A percentile compares a stretch with the other conserved stretches of the same genome.
Conservation (phyloP, 2,329 filamentous ascomycete genomes). For the Fusarium marasasianum region DNA sequence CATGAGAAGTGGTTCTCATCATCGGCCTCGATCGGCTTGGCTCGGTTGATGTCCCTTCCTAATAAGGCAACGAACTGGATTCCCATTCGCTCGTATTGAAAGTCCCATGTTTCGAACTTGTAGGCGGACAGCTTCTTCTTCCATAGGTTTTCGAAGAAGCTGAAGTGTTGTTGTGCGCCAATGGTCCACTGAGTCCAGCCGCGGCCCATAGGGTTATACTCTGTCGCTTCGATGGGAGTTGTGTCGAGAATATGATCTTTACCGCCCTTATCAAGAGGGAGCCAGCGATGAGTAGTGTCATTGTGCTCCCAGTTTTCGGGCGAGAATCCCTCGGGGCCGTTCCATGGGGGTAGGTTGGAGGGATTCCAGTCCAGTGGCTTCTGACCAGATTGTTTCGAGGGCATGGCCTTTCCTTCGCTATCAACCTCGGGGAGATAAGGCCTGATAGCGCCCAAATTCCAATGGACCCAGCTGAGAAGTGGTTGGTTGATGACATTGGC, state of each 20-base stretch:
- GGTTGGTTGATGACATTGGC: constrained; percentile 68
- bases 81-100: constrained; percentile 60
- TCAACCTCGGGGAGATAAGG: constrained; percentile 62
- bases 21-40: constrained; percentile 55
- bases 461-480: constrained; percentile 63
- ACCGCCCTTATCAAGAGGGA: constrained; percentile 49
- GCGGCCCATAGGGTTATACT: constrained; percentile 57
- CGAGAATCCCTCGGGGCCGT: constrained; percentile 43
- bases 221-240: constrained; percentile 58
- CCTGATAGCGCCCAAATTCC: constrained; percentile 60
- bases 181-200: constrained; percentile 61
- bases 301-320: constrained; percentile 48
- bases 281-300: constrained; percentile 60
- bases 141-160: constrained; percentile 61
- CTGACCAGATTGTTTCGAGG: constrained; percentile 38
- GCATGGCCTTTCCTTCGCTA: constrained; percentile 27
- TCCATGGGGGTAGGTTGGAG: constrained; percentile 50
- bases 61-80: constrained; percentile 64
- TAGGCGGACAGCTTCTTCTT: constrained; percentile 55
- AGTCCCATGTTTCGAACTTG: constrained; percentile 60
- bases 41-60: constrained; percentile 60
- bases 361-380: constrained; percentile 49
- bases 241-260: constrained; percentile 52
- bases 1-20: constrained; percentile 59
- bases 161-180: constrained; percentile 59